Base-by-base conservation (phyloP, 371 early-diverging fungal species). In the Encephalitozoon cuniculi region DNA sequence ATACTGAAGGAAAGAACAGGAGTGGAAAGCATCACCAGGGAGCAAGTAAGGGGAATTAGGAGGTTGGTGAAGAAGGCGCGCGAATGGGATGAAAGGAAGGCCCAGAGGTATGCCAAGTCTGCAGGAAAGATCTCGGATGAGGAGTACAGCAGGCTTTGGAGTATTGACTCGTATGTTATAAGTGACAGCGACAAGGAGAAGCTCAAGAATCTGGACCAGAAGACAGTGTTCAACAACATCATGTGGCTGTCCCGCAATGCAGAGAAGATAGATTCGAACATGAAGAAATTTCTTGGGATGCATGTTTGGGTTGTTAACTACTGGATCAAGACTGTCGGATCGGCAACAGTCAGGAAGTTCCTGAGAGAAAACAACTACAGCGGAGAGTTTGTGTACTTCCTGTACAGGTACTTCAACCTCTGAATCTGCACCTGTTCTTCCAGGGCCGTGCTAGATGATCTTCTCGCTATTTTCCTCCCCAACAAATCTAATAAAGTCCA, bases 371-470 rank as follows among this genome's bases (percentile, higher is more conserved):
- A 59, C 18, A 37, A 32, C 11, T 59, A 59, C 15, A 37, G 59
- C 21, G 59, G 59, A 30, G 59, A 59, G n/a, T 59, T 59, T 59
- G 59, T 59, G 12, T 59, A 59, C 37, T 59, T 59, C 21, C 59
- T 59, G 59, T 59, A 59, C 34, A 59, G 34, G 34, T 59, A 59
- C 59, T 59, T 59, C 34, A 32, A 59, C 34, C 59, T 59, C 18
- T 59, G 15, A 37, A 34, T n/a, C n/a, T n/a, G n/a, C 30, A 28
- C n/a, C 28, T 11, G 34, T 30, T 1, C 30, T 59, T 34, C 6
- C 3, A n/a, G 34, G 18, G 1, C 34, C 15, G 21, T n/a, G n/a
- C 18, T 21, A 54, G 26, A 28, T 54, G 28, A 6, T 2, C 12
- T 2, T 9, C 23, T 34, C 21, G 4, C 21, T 28, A 9, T 59